phyloP scores from a whole-genome alignment of 2,329 filamentous ascomycete genomes.

The Trichoderma sp. region DNA sequence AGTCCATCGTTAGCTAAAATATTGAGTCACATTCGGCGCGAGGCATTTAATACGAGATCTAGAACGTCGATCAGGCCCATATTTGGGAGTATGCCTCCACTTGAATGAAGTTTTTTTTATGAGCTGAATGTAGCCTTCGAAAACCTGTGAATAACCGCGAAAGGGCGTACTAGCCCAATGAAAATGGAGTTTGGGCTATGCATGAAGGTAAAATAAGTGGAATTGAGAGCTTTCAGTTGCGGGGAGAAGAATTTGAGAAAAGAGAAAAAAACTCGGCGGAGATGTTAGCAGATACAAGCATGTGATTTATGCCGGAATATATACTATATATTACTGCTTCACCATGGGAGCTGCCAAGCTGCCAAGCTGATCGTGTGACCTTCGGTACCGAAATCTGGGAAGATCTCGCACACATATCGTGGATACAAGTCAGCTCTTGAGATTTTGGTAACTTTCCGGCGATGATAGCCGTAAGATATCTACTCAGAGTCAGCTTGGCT shows the following conservation, averaged over 20 bases:
- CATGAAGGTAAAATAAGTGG: not conserved
- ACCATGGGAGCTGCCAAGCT: not conserved
- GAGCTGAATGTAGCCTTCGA: not conserved
- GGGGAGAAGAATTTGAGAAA: not conserved
- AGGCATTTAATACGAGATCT: slow-evolving; percentile 5
- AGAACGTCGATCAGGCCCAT: slow-evolving; percentile 9
- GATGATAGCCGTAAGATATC: not conserved
- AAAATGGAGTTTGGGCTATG: not conserved
- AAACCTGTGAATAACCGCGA: not conserved
- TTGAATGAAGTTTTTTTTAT: not conserved
- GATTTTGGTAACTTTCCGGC: not conserved
- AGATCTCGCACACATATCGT: not conserved
- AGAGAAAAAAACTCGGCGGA: not conserved
- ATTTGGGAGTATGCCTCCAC: not conserved
- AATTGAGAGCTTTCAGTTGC: not conserved
- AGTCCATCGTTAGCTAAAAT: slow-evolving; percentile 20
- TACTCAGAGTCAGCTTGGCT: not conserved
- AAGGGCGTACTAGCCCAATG: slow-evolving; percentile 12
- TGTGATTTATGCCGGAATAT: not conserved
- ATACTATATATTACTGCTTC: not conserved
- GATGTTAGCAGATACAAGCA: not conserved
- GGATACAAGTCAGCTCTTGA: not conserved
- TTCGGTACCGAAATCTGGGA: not conserved
- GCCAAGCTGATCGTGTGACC: not conserved
- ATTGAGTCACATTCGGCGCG: not conserved